Evolutionary conservation across 2,329 filamentous ascomycete species (phyloP).

Genomic region (Diplodia seriata): DNA sequence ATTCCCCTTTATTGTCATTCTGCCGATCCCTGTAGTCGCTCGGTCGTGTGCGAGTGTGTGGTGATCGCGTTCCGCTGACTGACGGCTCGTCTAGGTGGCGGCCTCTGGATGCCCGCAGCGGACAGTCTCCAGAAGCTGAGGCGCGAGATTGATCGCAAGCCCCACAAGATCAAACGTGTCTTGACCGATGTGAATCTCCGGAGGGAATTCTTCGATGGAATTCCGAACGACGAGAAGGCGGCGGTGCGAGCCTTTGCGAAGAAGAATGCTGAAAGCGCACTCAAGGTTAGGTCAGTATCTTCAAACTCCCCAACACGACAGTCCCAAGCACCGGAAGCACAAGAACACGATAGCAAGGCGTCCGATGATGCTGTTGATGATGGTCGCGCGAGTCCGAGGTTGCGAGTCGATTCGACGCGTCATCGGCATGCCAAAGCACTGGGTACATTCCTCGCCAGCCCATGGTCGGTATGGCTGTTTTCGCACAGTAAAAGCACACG

Average conservation of each 20-base stretch:
- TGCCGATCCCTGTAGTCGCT: neutral
- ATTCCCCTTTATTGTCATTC: neutral
- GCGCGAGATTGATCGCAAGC: slow-evolving; percentile 75
- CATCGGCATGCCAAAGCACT: neutral
- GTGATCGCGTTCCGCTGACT: slow-evolving; percentile 25
- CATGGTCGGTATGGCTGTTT: neutral
- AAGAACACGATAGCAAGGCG: neutral
- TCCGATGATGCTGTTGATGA: neutral
- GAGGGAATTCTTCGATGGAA: slow-evolving; percentile 67
- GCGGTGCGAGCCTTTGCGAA: slow-evolving; percentile 71
- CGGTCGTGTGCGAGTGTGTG: neutral
- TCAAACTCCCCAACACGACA: slow-evolving; percentile 8
- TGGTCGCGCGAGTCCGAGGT: neutral
- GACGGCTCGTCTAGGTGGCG: slow-evolving; percentile 64
- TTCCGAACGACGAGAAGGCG: slow-evolving; percentile 62
- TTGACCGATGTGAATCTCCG: slow-evolving; percentile 68
- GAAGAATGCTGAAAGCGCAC: slow-evolving; percentile 73
- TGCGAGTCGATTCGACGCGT: slow-evolving; percentile 11
- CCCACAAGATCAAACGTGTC: slow-evolving; percentile 71
- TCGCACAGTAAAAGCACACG: neutral
- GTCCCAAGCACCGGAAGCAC: slow-evolving; percentile 1
- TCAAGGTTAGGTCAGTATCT: slow-evolving; percentile 80
- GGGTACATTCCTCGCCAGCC: neutral
- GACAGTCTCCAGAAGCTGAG: slow-evolving; percentile 71
- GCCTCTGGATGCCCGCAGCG: slow-evolving; percentile 80